These are phyloP conservation scores for Cyberlindnera galapagoensis DNA, from an alignment of 805 yeast genomes.

Conservation along the genomic window DNA sequence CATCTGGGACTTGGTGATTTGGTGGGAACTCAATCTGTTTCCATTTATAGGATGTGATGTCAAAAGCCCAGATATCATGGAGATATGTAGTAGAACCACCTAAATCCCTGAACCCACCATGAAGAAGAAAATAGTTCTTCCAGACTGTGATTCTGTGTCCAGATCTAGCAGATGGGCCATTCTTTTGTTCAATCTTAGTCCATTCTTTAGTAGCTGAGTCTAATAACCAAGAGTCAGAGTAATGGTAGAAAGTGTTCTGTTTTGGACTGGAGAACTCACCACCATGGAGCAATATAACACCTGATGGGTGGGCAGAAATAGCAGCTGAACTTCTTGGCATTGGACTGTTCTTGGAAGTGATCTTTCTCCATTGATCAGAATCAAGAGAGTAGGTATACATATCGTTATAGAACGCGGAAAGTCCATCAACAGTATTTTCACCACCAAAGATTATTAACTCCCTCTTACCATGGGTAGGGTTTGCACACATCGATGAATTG, in stretches of 20 bases:
- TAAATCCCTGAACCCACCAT: conserved; percentile 91
- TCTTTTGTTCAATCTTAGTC: conserved; percentile 75
- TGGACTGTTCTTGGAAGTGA: conserved; percentile 80
- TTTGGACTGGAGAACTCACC: conserved; percentile 97
- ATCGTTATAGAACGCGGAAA: conserved; percentile 76
- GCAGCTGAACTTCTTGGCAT: conserved; percentile 92
- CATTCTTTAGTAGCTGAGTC: conserved; percentile 84
- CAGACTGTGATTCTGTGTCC: conserved; percentile 89
- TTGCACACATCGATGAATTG: conserved; percentile 68
- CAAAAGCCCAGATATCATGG: conserved; percentile 88
- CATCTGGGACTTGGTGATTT: conserved; percentile 76
- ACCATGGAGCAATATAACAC: conserved; percentile 80
- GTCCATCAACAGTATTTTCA: conserved; percentile 48
- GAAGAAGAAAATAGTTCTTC: conserved; percentile 82
- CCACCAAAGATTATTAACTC: conserved; percentile 91
- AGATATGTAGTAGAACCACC: conserved; percentile 79
- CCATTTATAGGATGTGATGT: conserved; percentile 87
- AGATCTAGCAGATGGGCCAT: conserved; percentile 78
- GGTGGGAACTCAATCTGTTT: conserved; percentile 80
- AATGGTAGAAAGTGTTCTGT: conserved; percentile 92
- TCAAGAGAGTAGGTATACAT: conserved; percentile 67
- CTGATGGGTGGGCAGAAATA: conserved; percentile 89
- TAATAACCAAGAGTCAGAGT: conserved; percentile 92
- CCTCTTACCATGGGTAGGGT: conserved; percentile 65
- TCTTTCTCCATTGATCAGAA: conserved; percentile 73